phyloP scores from a whole-genome alignment of 257 asterid genomes.

The Solanum rostratum region DNA sequence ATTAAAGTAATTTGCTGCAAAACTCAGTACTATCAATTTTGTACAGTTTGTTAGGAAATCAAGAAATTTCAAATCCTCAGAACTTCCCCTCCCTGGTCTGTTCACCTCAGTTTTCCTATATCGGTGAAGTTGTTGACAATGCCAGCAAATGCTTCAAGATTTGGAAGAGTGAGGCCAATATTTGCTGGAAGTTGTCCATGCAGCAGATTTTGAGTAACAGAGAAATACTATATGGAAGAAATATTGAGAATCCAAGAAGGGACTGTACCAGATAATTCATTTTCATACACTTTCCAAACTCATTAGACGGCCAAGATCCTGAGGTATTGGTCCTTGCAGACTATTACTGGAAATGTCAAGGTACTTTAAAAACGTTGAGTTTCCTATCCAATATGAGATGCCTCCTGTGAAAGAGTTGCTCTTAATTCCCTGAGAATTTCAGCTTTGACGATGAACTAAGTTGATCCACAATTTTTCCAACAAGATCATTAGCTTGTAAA shows the following conservation, averaged over 20 bases:
- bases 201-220: background rate
- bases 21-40: slow-evolving; percentile 3
- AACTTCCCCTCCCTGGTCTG: slow-evolving; percentile 1
- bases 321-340: slow-evolving; percentile 6
- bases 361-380: background rate
- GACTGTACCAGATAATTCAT: slow-evolving; percentile 4
- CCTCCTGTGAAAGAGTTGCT: slow-evolving; percentile 6
- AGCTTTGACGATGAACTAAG: slow-evolving; percentile 3
- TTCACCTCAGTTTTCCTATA: slow-evolving; percentile 2
- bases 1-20: background rate
- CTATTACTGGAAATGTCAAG: background rate
- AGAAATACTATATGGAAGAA: background rate
- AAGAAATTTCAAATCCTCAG: slow-evolving; percentile 1
- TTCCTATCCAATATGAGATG: slow-evolving; percentile 10
- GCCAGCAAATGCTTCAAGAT: background rate
- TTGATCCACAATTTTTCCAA: background rate
- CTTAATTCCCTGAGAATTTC: background rate
- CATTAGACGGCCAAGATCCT: background rate
- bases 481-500: background rate
- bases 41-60: slow-evolving; percentile 12
- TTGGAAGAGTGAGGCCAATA: slow-evolving; percentile 12
- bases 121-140: slow-evolving; percentile 7
- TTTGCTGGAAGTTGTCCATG: slow-evolving; percentile 5
- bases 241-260: slow-evolving; percentile 7
- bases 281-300: background rate